phyloP scores from a whole-genome alignment of 148 eudicot species.

The Fagopyrum homotropicum region DNA sequence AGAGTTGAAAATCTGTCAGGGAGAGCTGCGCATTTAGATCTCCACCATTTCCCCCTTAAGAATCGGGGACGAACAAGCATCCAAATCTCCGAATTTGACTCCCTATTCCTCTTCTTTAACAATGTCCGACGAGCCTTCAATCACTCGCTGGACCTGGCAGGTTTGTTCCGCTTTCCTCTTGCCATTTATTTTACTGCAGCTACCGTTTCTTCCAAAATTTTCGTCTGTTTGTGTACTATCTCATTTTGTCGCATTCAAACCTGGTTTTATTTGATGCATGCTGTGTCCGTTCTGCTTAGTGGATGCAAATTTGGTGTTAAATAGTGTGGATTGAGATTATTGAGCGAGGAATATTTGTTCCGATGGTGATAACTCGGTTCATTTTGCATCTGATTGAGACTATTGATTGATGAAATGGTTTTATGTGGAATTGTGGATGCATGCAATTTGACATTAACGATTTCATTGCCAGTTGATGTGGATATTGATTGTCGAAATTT shows the following conservation, averaged over 20 bases:
- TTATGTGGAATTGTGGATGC: neutral
- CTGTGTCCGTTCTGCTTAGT: too few relatives aligned
- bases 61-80: neutral
- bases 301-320: neutral
- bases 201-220: neutral
- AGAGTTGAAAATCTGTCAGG: neutral
- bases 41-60: neutral
- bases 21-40: neutral
- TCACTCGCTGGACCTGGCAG: conserved; percentile 78
- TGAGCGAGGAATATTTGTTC: neutral
- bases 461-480: neutral
- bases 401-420: neutral
- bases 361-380: neutral
- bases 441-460: conserved; percentile 3
- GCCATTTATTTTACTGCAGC: neutral
- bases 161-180: conserved; percentile 23
- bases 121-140: conserved; percentile 60
- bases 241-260: neutral
- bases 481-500: neutral
- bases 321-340: neutral
- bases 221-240: neutral
- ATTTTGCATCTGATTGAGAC: neutral
- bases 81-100: conserved; percentile 13
- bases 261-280: conserved; percentile 10
- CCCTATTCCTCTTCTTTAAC: conserved; percentile 10